Conservation (phyloP, 2,329 filamentous ascomycete genomes). For the Verticillium zaregamsianum region DNA sequence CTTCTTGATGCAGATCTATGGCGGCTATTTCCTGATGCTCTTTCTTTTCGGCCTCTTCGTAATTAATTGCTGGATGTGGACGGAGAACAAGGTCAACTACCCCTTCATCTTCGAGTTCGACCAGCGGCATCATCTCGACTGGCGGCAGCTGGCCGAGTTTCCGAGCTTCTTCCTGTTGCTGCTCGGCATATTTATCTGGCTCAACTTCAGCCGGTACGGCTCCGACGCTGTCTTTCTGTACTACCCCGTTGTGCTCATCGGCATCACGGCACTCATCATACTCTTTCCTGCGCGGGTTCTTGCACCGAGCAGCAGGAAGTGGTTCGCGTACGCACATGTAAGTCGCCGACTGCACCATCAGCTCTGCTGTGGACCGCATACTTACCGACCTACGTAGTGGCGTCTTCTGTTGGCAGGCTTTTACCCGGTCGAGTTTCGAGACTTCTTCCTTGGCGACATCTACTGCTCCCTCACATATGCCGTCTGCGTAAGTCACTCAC, state of each 20-base stretch:
- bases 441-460: constrained; percentile 97
- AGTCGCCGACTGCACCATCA: constrained; percentile 28
- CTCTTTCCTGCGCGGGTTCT: constrained; percentile 72
- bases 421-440: constrained; percentile 92
- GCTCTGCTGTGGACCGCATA: not conserved
- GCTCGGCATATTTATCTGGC: constrained; percentile 77
- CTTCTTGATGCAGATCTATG: constrained; percentile 86
- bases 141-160: constrained; percentile 82
- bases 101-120: constrained; percentile 97
- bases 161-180: constrained; percentile 79
- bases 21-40: constrained; percentile 82
- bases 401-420: constrained; percentile 79
- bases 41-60: constrained; percentile 81
- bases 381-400: constrained; percentile 53
- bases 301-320: constrained; percentile 72
- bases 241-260: constrained; percentile 79
- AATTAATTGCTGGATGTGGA: constrained; percentile 80
- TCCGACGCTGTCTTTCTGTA: constrained; percentile 70
- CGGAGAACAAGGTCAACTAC: constrained; percentile 85
- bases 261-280: constrained; percentile 61
- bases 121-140: constrained; percentile 78
- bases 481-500: constrained; percentile 62
- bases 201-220: constrained; percentile 76
- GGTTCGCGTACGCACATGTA: constrained; percentile 88
- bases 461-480: constrained; percentile 94